Evolutionary conservation across 495 filamentous ascomycete species (phyloP).

Genomic region (Cercophora sp.): DNA sequence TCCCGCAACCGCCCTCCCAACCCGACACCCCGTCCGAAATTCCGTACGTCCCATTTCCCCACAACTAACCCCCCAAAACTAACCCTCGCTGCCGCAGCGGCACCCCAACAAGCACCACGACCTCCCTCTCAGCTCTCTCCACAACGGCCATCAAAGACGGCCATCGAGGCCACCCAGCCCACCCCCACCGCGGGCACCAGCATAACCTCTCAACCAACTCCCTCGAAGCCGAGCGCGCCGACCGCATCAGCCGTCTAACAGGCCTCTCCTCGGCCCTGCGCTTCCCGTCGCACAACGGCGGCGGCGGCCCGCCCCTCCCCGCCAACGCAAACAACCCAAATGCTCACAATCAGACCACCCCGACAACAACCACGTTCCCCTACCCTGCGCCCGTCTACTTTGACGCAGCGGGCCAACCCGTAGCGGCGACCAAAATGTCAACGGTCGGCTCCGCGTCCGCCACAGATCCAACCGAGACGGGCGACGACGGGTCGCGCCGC

Average conservation of each 20-base stretch:
- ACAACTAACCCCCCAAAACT: background rate
- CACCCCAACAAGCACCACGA: conserved; percentile 85
- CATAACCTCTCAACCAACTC: conserved; percentile 63
- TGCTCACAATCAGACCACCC: conserved; percentile 20
- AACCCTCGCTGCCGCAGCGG: conserved; percentile 51
- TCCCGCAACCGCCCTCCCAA: conserved; percentile 78
- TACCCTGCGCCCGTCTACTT: conserved; percentile 59
- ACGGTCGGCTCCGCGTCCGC: conserved; percentile 80
- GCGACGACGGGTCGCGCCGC: background rate
- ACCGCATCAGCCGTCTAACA: conserved; percentile 86
- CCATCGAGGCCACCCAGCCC: conserved; percentile 66
- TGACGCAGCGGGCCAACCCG: conserved; percentile 58
- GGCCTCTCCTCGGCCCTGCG: conserved; percentile 74
- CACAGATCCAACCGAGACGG: conserved; percentile 43
- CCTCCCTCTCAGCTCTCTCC: conserved; percentile 78
- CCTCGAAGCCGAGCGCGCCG: conserved; percentile 84
- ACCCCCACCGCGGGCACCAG: conserved; percentile 50
- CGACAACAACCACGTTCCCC: conserved; percentile 17
- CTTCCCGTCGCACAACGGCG: conserved; percentile 27
- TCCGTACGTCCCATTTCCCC: conserved; percentile 58
- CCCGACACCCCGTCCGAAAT: conserved; percentile 87
- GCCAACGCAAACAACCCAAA: background rate
- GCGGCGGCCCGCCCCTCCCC: conserved; percentile 24
- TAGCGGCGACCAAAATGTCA: conserved; percentile 60
- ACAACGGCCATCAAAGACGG: conserved; percentile 94